Evolutionary conservation across 2,329 filamentous ascomycete genomes (phyloP).

Genomic region (Aspergillus luchuensis): DNA sequence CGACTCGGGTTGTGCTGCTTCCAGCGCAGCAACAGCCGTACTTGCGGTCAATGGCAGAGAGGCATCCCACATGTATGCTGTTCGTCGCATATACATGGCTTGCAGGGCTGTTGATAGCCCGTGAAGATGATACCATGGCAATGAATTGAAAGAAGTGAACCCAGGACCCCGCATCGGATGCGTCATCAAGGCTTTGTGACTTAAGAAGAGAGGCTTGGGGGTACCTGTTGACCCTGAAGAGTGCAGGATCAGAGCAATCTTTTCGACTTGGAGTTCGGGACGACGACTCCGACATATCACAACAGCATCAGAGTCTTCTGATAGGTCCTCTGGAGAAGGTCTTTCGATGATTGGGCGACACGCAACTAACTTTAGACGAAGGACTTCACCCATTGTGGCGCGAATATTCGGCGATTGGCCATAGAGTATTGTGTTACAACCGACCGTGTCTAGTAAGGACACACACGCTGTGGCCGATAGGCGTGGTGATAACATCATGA

Average conservation of each 20-base stretch:
- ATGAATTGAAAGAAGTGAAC: constrained; percentile 45
- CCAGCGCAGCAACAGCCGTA: constrained; percentile 38
- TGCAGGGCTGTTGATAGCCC: constrained; percentile 46
- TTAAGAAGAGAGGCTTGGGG: constrained; percentile 50
- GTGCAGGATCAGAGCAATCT: constrained; percentile 47
- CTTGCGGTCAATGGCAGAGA: constrained; percentile 43
- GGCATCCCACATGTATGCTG: constrained; percentile 46
- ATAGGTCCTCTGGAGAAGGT: constrained; percentile 4
- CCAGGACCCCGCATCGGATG: constrained; percentile 40
- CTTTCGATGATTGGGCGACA: constrained; percentile 30
- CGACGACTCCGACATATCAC: constrained; percentile 23
- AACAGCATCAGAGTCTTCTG: constrained; percentile 20
- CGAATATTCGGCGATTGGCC: constrained; percentile 39
- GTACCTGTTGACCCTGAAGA: constrained; percentile 54
- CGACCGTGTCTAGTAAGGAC: constrained; percentile 41
- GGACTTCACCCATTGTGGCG: constrained; percentile 33
- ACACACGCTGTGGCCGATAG: constrained; percentile 45
- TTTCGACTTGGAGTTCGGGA: constrained; percentile 31
- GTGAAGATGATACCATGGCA: constrained; percentile 50
- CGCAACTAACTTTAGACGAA: constrained; percentile 26
- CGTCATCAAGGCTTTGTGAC: constrained; percentile 44
- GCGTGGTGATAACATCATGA: constrained; percentile 49
- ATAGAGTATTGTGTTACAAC: constrained; percentile 40
- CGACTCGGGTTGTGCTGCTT: constrained; percentile 42
- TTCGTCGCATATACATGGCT: constrained; percentile 49